phyloP scores from a whole-genome alignment of 2,329 filamentous ascomycete species.

The Leptographium flavum region DNA sequence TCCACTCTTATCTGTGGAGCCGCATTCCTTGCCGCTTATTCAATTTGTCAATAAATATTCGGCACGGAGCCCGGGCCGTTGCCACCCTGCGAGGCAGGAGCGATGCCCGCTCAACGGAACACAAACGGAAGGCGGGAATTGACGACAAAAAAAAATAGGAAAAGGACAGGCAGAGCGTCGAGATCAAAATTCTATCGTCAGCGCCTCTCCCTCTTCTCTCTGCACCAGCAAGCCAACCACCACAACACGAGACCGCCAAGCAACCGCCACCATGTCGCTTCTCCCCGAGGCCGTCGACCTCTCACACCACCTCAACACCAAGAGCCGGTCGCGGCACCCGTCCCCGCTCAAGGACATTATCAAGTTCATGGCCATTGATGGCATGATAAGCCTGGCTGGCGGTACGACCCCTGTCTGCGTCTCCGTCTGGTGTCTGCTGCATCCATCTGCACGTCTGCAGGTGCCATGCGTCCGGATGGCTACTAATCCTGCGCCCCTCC shows the following conservation, averaged over 20 bases:
- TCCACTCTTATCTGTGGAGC: not conserved
- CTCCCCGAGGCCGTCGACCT: conserved; percentile 10
- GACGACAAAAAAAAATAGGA: not conserved
- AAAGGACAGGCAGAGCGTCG: not conserved
- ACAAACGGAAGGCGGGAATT: too few relatives aligned
- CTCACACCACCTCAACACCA: conserved; percentile 18
- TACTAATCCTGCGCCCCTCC: not conserved
- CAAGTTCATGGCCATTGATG: conserved; percentile 19
- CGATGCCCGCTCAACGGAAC: too few relatives aligned
- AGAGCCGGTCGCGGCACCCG: conserved; percentile 16
- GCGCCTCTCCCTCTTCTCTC: too few relatives aligned
- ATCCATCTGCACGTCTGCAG: too few relatives aligned
- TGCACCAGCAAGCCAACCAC: not conserved
- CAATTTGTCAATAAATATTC: not conserved
- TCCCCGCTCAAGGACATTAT: conserved; percentile 20
- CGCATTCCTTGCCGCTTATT: not conserved
- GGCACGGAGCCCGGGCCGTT: not conserved
- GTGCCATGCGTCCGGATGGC: too few relatives aligned
- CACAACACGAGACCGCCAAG: not conserved
- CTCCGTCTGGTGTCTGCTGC: too few relatives aligned
- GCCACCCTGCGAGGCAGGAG: too few relatives aligned
- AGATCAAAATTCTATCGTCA: too few relatives aligned
- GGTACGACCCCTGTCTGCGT: conserved; percentile 7
- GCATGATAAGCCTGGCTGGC: conserved; percentile 19
- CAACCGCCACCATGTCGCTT: not conserved